These are phyloP conservation scores for Sclerotinia nivalis DNA, from an alignment of 2,329 filamentous ascomycete species.

Conservation along the genomic window DNA sequence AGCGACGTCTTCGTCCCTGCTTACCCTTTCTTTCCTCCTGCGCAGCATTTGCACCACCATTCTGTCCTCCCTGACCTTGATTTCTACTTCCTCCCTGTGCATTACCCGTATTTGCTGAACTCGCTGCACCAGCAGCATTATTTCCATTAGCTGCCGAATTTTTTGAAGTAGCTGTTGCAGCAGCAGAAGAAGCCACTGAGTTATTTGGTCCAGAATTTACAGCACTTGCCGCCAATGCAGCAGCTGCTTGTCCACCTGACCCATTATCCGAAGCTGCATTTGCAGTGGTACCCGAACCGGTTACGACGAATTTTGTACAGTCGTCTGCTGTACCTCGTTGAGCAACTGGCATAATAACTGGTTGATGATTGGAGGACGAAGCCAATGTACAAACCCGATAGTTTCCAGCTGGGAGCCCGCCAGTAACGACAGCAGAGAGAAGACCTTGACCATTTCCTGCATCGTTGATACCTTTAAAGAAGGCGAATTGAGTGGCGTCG, in stretches of 20 bases:
- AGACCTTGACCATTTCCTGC: slow-evolving; percentile 44
- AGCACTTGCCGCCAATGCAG: slow-evolving; percentile 30
- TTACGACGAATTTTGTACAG: slow-evolving; percentile 48
- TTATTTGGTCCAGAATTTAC: slow-evolving; percentile 38
- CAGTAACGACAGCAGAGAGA: slow-evolving; percentile 43
- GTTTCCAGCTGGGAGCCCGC: slow-evolving; percentile 46
- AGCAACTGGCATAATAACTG: slow-evolving; percentile 48
- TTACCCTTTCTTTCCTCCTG: slow-evolving; percentile 17
- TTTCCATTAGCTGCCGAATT: slow-evolving; percentile 39
- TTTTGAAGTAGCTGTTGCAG: slow-evolving; percentile 28
- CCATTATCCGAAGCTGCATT: slow-evolving; percentile 33
- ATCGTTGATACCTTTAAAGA: slow-evolving; percentile 48
- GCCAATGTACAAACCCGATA: slow-evolving; percentile 50
- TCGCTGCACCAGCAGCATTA: slow-evolving; percentile 18
- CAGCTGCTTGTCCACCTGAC: slow-evolving; percentile 29
- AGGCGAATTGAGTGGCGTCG: slow-evolving; percentile 42
- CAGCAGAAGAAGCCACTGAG: slow-evolving; percentile 19
- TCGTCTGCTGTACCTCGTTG: slow-evolving; percentile 49
- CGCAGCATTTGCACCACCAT: neutral
- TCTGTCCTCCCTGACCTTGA: neutral
- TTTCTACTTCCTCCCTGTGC: neutral
- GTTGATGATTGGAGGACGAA: slow-evolving; percentile 47
- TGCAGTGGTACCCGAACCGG: slow-evolving; percentile 29
- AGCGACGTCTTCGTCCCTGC: slow-evolving; percentile 12
- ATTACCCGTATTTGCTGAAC: neutral